Evolutionary conservation across 192 early-diverging fungal genomes (phyloP).

Genomic region (Umbelopsis vinacea): DNA sequence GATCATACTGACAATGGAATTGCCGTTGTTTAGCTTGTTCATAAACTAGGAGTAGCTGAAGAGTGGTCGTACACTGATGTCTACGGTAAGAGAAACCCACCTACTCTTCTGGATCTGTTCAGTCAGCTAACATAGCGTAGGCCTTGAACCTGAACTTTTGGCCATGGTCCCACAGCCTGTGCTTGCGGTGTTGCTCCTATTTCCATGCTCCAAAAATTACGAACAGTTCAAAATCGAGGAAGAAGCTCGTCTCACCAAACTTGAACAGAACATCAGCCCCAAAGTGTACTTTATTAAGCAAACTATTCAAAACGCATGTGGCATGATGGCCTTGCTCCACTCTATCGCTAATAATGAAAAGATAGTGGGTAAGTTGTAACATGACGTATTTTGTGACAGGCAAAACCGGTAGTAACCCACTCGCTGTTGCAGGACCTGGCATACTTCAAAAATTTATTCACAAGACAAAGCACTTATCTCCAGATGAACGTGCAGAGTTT

Average conservation of each 20-base stretch:
- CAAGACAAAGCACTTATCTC: conserved; percentile 61
- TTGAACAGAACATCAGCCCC: conserved; percentile 56
- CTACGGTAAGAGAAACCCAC: conserved; percentile 63
- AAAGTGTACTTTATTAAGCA: conserved; percentile 82
- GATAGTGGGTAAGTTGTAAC: conserved; percentile 33
- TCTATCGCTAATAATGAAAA: conserved; percentile 78
- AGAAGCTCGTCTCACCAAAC: conserved; percentile 45
- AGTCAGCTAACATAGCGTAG: conserved; percentile 35
- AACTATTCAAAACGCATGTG: conserved; percentile 92
- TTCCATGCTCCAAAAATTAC: conserved; percentile 72
- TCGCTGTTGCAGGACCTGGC: conserved; percentile 45
- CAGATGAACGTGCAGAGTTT: conserved; percentile 72
- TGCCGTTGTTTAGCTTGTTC: conserved; percentile 55
- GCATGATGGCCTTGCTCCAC: conserved; percentile 93
- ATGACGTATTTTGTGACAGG: conserved; percentile 20
- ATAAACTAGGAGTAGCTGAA: conserved; percentile 68
- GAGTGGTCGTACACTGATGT: conserved; percentile 80
- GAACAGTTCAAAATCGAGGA: conserved; percentile 58
- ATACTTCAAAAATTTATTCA: conserved; percentile 70
- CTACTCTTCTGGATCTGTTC: background rate
- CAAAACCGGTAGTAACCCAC: background rate
- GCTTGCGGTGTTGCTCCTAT: conserved; percentile 85
- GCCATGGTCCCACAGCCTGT: conserved; percentile 82
- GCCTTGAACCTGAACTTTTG: conserved; percentile 84
- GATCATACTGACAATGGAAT: background rate